These are phyloP conservation scores for Aspergillus panamensis DNA, from an alignment of 495 filamentous ascomycete genomes.

Conservation along the genomic window DNA sequence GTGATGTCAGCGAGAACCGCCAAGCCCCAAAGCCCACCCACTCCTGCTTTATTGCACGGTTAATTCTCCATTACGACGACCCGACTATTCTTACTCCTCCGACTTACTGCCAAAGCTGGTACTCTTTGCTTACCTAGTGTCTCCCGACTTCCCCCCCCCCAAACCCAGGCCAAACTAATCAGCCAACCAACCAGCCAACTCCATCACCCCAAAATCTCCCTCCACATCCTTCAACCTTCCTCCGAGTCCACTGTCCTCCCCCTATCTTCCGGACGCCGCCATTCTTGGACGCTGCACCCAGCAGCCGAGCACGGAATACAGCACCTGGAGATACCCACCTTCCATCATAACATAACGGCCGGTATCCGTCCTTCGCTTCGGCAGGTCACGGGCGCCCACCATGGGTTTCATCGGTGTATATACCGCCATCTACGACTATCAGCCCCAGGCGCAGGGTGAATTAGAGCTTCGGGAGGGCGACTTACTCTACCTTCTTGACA, in stretches of 20 bases:
- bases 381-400: conserved; percentile 19
- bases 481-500: conserved; percentile 86
- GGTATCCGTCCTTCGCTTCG: conserved; percentile 9
- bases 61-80: not conserved
- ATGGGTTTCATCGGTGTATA: conserved; percentile 90
- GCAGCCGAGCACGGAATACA: not conserved
- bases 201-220: conserved; percentile 9
- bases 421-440: conserved; percentile 90
- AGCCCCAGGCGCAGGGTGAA: conserved; percentile 84
- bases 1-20: conserved; percentile 5
- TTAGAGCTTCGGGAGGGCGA: conserved; percentile 86
- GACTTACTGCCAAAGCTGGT: too few relatives aligned
- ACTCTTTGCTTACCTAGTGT: too few relatives aligned
- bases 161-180: not conserved
- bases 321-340: conserved; percentile 13
- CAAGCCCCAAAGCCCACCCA: conserved; percentile 8
- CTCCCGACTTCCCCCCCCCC: not conserved
- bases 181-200: not conserved
- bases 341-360: not conserved
- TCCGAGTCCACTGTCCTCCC: conserved; percentile 4
- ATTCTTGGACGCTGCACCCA: conserved; percentile 22
- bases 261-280: conserved; percentile 4
- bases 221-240: not conserved
- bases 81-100: not conserved
- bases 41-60: too few relatives aligned